A percentile compares a stretch with the other conserved stretches of the same genome.
phyloP scores from a whole-genome alignment of 345 rosid genomes.

The Gossypium turneri region DNA sequence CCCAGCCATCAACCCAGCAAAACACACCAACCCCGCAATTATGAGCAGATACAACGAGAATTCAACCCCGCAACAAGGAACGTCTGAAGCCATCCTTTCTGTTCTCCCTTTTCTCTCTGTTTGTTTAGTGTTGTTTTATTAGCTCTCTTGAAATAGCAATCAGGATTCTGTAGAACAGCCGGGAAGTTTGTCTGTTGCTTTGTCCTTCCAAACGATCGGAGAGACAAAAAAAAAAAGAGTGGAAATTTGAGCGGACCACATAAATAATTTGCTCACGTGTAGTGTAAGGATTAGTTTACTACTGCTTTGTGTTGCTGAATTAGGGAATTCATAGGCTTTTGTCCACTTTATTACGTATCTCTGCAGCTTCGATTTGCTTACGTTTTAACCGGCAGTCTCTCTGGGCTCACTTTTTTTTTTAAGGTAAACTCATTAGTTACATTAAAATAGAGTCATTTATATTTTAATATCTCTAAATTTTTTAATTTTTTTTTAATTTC shows the following conservation, averaged over 20 bases:
- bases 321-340: background rate
- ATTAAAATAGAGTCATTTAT: too few relatives aligned
- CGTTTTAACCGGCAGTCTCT: background rate
- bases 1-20: slow-evolving; percentile 96
- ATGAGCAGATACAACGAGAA: slow-evolving; percentile 45
- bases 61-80: slow-evolving; percentile 42
- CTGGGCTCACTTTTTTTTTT: background rate
- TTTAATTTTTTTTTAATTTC: too few relatives aligned
- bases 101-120: slow-evolving; percentile 2
- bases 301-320: background rate
- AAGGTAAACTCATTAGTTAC: too few relatives aligned
- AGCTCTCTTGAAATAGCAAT: background rate
- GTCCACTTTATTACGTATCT: background rate
- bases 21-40: slow-evolving; percentile 53
- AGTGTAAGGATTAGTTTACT: background rate
- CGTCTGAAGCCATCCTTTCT: slow-evolving; percentile 11
- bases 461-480: too few relatives aligned
- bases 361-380: background rate
- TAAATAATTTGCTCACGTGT: background rate
- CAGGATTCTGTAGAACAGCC: background rate
- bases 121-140: background rate
- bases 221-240: background rate
- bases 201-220: background rate
- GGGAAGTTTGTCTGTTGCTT: background rate
- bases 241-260: background rate